Percentiles rank a stretch among this genome's conserved stretches.
Conservation (phyloP, 1,139 yeast genomes). For the Debaryomycetaceae sp. region DNA sequence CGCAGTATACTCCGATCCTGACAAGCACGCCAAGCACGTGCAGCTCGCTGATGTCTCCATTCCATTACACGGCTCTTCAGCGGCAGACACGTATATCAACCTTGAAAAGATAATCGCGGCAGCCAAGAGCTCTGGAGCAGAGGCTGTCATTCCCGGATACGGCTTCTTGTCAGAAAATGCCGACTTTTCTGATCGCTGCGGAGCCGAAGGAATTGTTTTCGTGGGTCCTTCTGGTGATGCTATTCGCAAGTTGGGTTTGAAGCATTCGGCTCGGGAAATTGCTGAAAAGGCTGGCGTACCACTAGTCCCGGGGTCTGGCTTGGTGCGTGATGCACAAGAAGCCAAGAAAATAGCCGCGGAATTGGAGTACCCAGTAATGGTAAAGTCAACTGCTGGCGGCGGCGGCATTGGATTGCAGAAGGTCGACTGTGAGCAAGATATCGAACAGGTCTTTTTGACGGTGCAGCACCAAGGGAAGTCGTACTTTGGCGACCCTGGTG, state of each 20-base stretch:
- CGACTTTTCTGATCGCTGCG: slow-evolving; percentile 85
- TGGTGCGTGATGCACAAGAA: slow-evolving; percentile 58
- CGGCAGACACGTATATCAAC: slow-evolving; percentile 83
- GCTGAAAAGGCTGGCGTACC: slow-evolving; percentile 88
- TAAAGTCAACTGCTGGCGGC: slow-evolving; percentile 97
- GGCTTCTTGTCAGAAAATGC: slow-evolving; percentile 96
- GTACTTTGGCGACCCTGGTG: slow-evolving; percentile 92
- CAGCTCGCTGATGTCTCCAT: slow-evolving; percentile 70
- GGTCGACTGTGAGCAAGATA: slow-evolving; percentile 72
- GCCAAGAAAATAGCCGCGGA: slow-evolving; percentile 69
- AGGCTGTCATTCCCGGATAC: slow-evolving; percentile 94
- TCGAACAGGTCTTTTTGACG: slow-evolving; percentile 74
- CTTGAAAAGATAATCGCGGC: slow-evolving; percentile 78
- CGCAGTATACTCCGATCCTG: slow-evolving; percentile 87
- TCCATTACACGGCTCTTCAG: slow-evolving; percentile 68
- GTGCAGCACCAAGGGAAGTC: slow-evolving; percentile 91
- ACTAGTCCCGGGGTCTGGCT: slow-evolving; percentile 87
- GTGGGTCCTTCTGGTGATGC: slow-evolving; percentile 95
- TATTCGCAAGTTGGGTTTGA: slow-evolving; percentile 79
- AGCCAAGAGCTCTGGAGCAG: slow-evolving; percentile 72
- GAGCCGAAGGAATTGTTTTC: slow-evolving; percentile 70
- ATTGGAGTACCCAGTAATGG: slow-evolving; percentile 87
- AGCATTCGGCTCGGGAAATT: slow-evolving; percentile 92
- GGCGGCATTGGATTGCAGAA: slow-evolving; percentile 97
- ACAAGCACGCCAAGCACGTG: slow-evolving; percentile 81